phyloP scores from a whole-genome alignment of 2,329 filamentous ascomycete species.

The Ustulina deusta region DNA sequence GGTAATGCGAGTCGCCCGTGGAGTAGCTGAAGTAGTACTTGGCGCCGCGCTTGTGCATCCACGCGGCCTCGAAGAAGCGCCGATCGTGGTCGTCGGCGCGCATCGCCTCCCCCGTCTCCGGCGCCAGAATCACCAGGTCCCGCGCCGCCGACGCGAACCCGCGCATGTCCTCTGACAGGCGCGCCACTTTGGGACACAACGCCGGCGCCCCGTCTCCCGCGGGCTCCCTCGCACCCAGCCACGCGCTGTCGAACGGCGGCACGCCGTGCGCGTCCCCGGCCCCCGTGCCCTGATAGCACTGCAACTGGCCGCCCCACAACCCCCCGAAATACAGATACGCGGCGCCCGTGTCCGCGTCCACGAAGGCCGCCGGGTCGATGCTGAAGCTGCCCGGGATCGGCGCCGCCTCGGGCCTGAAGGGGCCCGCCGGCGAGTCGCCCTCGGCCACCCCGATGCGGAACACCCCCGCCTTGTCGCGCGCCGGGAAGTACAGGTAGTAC shows the following conservation, averaged over 20 bases:
- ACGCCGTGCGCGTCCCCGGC: constrained; percentile 48
- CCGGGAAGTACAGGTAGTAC: constrained; percentile 84
- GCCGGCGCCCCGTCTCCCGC: constrained; percentile 66
- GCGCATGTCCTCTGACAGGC: constrained; percentile 74
- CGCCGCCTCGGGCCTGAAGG: constrained; percentile 73
- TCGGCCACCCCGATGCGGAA: constrained; percentile 82
- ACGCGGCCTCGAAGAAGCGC: constrained; percentile 84
- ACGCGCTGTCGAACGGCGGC: constrained; percentile 64
- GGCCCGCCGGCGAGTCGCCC: constrained; percentile 72
- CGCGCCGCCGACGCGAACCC: constrained; percentile 66
- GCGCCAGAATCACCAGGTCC: constrained; percentile 73
- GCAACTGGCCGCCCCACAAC: constrained; percentile 83
- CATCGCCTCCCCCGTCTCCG: constrained; percentile 69
- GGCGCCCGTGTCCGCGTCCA: constrained; percentile 71
- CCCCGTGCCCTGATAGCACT: constrained; percentile 72
- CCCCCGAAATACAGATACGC: constrained; percentile 82
- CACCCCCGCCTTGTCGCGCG: constrained; percentile 74
- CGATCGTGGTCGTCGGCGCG: constrained; percentile 76
- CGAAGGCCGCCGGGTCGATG: constrained; percentile 81
- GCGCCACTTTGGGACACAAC: constrained; percentile 74
- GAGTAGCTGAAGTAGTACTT: constrained; percentile 83
- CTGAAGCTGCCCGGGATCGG: constrained; percentile 77
- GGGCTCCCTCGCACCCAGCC: constrained; percentile 70
- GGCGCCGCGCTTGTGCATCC: constrained; percentile 79
- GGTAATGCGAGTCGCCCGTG: constrained; percentile 80